Percentiles rank a stretch among this genome's conserved stretches.
These are phyloP conservation scores for Sporothrix pallida DNA, from an alignment of 2,329 filamentous ascomycete genomes.

Conservation along the genomic window DNA sequence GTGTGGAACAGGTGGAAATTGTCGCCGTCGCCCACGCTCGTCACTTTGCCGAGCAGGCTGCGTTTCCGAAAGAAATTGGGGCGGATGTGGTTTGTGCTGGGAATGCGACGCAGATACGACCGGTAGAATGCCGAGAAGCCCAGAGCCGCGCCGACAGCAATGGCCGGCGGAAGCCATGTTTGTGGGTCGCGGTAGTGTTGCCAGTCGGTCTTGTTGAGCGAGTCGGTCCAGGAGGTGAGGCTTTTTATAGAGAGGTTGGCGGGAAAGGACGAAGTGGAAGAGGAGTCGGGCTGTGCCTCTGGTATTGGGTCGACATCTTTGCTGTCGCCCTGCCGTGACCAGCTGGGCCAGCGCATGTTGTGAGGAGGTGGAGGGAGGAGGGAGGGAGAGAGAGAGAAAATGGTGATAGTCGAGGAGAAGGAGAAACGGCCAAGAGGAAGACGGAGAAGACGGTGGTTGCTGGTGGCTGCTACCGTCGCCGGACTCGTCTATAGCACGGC, in stretches of 20 bases:
- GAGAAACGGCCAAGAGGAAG: background rate
- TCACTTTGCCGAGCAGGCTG: conserved; percentile 83
- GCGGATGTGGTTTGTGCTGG: conserved; percentile 74
- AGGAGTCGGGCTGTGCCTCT: background rate
- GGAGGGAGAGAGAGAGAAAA: background rate
- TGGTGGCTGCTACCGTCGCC: background rate
- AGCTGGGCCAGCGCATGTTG: conserved; percentile 38
- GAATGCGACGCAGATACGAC: conserved; percentile 83
- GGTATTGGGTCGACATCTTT: conserved; percentile 30
- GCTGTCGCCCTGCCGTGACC: conserved; percentile 34
- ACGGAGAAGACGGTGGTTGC: background rate
- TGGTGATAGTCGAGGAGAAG: background rate
- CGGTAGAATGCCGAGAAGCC: conserved; percentile 67
- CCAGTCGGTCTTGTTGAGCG: conserved; percentile 58
- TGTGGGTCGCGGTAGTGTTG: conserved; percentile 60
- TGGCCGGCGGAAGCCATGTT: conserved; percentile 59
- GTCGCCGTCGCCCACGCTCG: conserved; percentile 94
- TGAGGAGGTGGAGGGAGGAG: background rate
- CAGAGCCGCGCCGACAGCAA: conserved; percentile 62
- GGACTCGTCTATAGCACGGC: background rate
- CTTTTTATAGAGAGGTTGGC: conserved; percentile 10
- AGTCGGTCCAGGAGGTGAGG: conserved; percentile 48
- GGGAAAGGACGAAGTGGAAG: conserved; percentile 13
- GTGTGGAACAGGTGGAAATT: conserved; percentile 95
- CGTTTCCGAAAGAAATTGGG: conserved; percentile 75